Percentiles rank a stretch among this genome's conserved stretches.
phyloP scores from a whole-genome alignment of 2,329 filamentous ascomycete genomes.

The Aspergillus arachidicola region DNA sequence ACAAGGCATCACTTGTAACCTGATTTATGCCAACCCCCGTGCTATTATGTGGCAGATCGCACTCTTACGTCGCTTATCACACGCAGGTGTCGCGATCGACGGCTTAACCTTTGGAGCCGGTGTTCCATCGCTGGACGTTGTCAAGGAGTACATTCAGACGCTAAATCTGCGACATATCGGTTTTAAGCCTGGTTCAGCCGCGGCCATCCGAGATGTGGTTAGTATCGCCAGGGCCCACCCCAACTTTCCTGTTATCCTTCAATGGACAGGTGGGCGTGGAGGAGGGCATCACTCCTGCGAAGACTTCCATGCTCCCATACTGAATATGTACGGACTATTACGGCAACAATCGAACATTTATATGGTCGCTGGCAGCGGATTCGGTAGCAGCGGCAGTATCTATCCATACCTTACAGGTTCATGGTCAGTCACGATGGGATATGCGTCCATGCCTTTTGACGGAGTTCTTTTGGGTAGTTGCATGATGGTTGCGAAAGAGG shows the following conservation, averaged over 20 bases:
- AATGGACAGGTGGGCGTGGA: constrained; percentile 93
- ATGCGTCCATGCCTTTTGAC: constrained; percentile 92
- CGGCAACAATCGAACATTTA: constrained; percentile 74
- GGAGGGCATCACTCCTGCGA: constrained; percentile 95
- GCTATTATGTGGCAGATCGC: constrained; percentile 58
- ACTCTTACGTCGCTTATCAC: constrained; percentile 57
- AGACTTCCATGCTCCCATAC: constrained; percentile 89
- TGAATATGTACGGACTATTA: constrained; percentile 85
- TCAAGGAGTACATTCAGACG: constrained; percentile 91
- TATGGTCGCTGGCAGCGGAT: constrained; percentile 86
- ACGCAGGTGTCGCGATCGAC: constrained; percentile 82
- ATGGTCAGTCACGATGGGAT: constrained; percentile 85
- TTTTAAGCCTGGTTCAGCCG: constrained; percentile 89
- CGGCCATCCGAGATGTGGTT: constrained; percentile 84
- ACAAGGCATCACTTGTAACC: constrained; percentile 55
- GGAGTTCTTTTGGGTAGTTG: constrained; percentile 88
- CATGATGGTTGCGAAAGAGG: constrained; percentile 94
- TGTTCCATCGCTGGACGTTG: constrained; percentile 90
- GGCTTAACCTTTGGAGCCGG: constrained; percentile 90
- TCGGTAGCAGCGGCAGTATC: constrained; percentile 85
- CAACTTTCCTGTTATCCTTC: constrained; percentile 85
- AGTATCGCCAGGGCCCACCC: constrained; percentile 95
- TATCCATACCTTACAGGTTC: constrained; percentile 88
- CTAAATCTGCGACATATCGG: constrained; percentile 89
- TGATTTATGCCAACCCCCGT: constrained; percentile 58